Conservation (phyloP, 2,329 filamentous ascomycete species). For the Epichloe bromicola region DNA sequence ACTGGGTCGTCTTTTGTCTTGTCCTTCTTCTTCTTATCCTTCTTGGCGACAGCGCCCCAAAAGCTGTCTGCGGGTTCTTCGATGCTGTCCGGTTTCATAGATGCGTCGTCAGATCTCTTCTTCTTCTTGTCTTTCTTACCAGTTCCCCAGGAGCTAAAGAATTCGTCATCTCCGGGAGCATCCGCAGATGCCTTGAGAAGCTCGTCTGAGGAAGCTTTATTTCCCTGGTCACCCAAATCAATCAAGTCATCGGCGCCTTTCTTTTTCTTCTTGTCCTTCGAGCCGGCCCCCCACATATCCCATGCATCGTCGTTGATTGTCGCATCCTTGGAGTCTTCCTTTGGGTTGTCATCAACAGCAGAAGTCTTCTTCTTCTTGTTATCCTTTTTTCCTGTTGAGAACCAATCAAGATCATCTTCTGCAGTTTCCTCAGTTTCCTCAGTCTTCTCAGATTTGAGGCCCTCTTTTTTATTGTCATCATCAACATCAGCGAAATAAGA, state of each 20-base stretch:
- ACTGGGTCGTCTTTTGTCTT: constrained; percentile 36
- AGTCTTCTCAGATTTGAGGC: constrained; percentile 8
- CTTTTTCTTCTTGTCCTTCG: constrained; percentile 23
- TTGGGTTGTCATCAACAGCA: constrained; percentile 1
- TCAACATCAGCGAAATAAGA: neutral
- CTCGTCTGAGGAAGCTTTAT: constrained; percentile 13
- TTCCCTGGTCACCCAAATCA: constrained; percentile 20
- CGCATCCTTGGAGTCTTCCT: constrained; percentile 2
- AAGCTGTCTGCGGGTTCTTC: constrained; percentile 30
- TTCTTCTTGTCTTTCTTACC: constrained; percentile 36
- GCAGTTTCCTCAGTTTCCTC: too few species aligned
- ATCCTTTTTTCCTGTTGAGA: neutral
- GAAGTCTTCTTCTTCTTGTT: constrained; percentile 5
- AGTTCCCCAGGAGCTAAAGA: constrained; percentile 44
- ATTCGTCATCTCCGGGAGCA: constrained; percentile 32
- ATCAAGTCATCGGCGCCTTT: constrained; percentile 24
- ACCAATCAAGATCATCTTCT: neutral
- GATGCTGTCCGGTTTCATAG: constrained; percentile 26
- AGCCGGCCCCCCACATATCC: neutral
- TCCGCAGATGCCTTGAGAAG: constrained; percentile 17
- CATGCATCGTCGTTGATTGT: neutral
- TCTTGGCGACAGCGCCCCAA: constrained; percentile 22
- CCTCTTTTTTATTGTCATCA: constrained; percentile 1
- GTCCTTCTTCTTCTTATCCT: constrained; percentile 36
- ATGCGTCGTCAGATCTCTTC: constrained; percentile 17